Evolutionary conservation across 192 early-diverging fungal genomes (phyloP), one percentile per base, ranked within the genome.

Genomic region (Paraglomus brasilianum): DNA sequence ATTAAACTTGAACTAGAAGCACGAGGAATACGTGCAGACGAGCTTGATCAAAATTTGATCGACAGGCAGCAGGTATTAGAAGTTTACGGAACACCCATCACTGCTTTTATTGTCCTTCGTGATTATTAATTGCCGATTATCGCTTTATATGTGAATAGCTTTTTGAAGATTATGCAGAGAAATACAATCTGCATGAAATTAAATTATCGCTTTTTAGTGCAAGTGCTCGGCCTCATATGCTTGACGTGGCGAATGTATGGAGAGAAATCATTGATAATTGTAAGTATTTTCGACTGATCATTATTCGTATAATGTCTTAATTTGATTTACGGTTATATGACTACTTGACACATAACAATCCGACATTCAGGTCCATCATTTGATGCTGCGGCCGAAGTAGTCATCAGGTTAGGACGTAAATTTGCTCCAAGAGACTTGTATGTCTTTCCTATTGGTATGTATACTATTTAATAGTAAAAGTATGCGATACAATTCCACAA

Each of bases 401-500:
- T 56, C 17, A 56, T 56, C 21, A 56, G 53, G 7, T 30, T 56
- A 11, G 53, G 53, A 56, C 17, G 53, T 30, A 56, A 56, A 56
- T 56, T 30, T 56, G 17, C 17, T 5, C 53, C 53, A 11, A 10
- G 15, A 21, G 53, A 56, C 17, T 21, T 56, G 11, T 22, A 24
- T 19, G 53, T 56, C 10, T 56, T 56, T 56, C 53, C 53, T 22
- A 30, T 30, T 30, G 30, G 30, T 30, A 30, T 30, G 30, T 30
- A 30, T 3, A n/a, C n/a, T n/a, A 3, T 30, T 30, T 30, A 30
- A 1, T 30, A 30, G 30, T 30, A 30, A 30, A 30, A 30, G 30
- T 30, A 2, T 30, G 30, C 3, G 30, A 30, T 30, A 30, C 30
- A 30, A 30, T 30, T 30, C 30, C 30, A 30, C 30, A 30, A 30